Evolutionary conservation across 2,329 filamentous ascomycete genomes (phyloP).

Genomic region (Cladophialophora exuberans): DNA sequence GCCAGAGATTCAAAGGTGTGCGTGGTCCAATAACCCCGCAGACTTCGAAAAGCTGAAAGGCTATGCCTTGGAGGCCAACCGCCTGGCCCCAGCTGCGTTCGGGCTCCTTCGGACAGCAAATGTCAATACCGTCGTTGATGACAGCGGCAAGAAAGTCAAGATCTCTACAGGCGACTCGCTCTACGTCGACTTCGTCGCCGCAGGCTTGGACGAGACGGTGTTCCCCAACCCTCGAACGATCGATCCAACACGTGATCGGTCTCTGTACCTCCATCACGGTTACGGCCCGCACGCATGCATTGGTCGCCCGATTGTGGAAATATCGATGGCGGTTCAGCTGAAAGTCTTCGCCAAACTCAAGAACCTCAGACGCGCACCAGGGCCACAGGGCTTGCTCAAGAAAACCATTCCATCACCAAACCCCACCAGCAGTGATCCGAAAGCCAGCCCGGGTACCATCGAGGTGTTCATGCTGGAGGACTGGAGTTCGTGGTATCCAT

Average conservation of each 20-base stretch:
- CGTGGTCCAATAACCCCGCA: conserved; percentile 31
- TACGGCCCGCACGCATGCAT: conserved; percentile 54
- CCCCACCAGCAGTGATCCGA: conserved; percentile 32
- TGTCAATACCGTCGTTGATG: conserved; percentile 26
- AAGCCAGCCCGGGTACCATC: conserved; percentile 42
- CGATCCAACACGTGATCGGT: conserved; percentile 46
- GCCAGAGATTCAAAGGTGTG: conserved; percentile 33
- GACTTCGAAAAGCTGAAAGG: conserved; percentile 35
- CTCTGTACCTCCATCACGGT: conserved; percentile 50
- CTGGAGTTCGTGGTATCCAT: conserved; percentile 47
- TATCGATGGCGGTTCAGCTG: conserved; percentile 48
- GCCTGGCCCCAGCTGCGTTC: conserved; percentile 32
- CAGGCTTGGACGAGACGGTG: conserved; percentile 41
- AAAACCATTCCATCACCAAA: conserved; percentile 40
- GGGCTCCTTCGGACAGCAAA: conserved; percentile 31
- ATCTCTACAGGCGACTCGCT: conserved; percentile 28
- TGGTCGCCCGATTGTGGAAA: conserved; percentile 46
- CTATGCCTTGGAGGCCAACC: conserved; percentile 34
- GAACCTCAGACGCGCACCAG: conserved; percentile 46
- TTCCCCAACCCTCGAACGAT: conserved; percentile 48
- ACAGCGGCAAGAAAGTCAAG: conserved; percentile 27
- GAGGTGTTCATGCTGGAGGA: conserved; percentile 50
- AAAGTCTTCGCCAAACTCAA: conserved; percentile 46
- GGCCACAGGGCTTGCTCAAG: conserved; percentile 46
- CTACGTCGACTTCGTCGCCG: conserved; percentile 36